Evolutionary conservation across 805 yeast species (phyloP).

Genomic region (Yarrowia sp.): DNA sequence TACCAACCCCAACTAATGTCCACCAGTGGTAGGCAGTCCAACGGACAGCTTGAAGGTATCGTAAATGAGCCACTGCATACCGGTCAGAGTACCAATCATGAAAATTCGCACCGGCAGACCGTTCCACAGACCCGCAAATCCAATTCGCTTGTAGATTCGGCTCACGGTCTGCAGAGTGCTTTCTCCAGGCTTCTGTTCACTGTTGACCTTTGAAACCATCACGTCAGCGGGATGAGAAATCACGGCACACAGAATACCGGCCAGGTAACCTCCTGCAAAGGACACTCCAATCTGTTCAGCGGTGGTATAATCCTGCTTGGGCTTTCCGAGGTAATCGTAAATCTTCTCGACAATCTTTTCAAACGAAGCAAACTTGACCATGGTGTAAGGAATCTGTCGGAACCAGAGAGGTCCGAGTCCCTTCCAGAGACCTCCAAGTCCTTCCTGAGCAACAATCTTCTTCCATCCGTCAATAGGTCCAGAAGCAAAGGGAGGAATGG

Average conservation of each 20-base stretch:
- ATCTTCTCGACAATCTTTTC: slow-evolving; percentile 85
- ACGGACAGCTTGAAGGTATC: slow-evolving; percentile 93
- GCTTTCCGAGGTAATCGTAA: slow-evolving; percentile 68
- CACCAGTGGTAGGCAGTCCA: slow-evolving; percentile 93
- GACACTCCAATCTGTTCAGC: slow-evolving; percentile 90
- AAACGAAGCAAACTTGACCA: slow-evolving; percentile 94
- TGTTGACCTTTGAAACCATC: slow-evolving; percentile 89
- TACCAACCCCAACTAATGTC: neutral
- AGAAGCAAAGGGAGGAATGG: slow-evolving; percentile 78
- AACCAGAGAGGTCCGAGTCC: slow-evolving; percentile 93
- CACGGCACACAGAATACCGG: slow-evolving; percentile 94
- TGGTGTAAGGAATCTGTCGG: slow-evolving; percentile 97
- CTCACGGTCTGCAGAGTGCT: slow-evolving; percentile 61
- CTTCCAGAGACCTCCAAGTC: slow-evolving; percentile 73
- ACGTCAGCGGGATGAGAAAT: slow-evolving; percentile 99
- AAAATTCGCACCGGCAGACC: slow-evolving; percentile 91
- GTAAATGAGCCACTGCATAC: slow-evolving; percentile 94
- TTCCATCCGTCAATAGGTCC: slow-evolving; percentile 64
- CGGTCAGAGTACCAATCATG: slow-evolving; percentile 97
- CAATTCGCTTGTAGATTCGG: slow-evolving; percentile 78
- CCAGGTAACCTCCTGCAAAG: slow-evolving; percentile 92
- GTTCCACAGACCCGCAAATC: slow-evolving; percentile 90
- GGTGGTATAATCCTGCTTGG: slow-evolving; percentile 66
- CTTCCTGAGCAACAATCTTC: slow-evolving; percentile 65
- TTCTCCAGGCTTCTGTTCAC: slow-evolving; percentile 65